Base-by-base conservation (phyloP, 257 asterid species). In the Paraleonurus japonicus region DNA sequence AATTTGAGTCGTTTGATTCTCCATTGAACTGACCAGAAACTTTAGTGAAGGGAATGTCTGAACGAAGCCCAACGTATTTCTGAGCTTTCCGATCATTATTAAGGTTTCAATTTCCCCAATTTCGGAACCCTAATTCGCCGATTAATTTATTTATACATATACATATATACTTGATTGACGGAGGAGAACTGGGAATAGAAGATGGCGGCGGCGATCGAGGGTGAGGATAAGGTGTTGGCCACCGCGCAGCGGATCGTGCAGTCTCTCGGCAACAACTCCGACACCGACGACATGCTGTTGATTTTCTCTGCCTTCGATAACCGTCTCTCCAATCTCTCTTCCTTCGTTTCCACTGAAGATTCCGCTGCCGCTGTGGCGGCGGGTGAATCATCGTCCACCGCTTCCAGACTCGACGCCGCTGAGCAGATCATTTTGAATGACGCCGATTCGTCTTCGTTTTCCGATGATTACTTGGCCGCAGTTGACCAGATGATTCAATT, bases 191-290 rank as follows among this genome's bases (percentile, higher is more conserved):
- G 43, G 58, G 9, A 45, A 33, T 41, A 20, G 26, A 39, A 59
- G 28, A 86, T 85, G 95, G 95, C 90, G 85, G 89, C 90, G 77
- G 70, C 89, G 24, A 81, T 75, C 48, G 89, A 86, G 61, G 98
- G 90, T 53, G 82, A 89, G 65, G 95, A 90, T 67, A 93, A 88
- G 77, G 96, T 93, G 7, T 70, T 93, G 59, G 96, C 95, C 35
- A 84, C 98, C 12, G 98, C 96, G 19, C 96, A 89, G 81, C 93
- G 90, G 87, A 90, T 93, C 83, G 92, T 93, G n/a, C 86, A 87
- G 84, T 86, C 90, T 7, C 94, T 93, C 43, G 82, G 88, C 61
- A 57, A 24, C 33, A 82, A 94, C 22, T 83, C 87, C 65, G 80
- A 89, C 76, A 74, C 95, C 26, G 92, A 84, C 57, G 96, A 92